Conservation (phyloP, 441 rosid genomes). For the Mallotus repandus region DNA sequence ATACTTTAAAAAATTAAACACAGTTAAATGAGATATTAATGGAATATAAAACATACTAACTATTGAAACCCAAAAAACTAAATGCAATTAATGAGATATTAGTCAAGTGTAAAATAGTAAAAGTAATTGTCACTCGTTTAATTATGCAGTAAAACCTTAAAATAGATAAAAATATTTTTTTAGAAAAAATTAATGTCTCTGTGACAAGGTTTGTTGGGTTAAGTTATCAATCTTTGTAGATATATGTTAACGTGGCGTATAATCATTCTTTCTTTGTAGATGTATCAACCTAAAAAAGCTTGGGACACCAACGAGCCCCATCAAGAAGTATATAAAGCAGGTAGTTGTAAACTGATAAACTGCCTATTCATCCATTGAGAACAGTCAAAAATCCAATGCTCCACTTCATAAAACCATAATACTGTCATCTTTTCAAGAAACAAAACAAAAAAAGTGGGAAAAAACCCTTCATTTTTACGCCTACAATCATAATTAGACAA, state of each 20-base stretch:
- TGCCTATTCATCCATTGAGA: constrained; percentile 38
- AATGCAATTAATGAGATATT: no score
- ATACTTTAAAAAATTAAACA: no score
- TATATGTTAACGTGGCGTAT: constrained; percentile 49
- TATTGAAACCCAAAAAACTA: no score
- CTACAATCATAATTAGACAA: neutral
- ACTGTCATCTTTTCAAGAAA: constrained; percentile 15
- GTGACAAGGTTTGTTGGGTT: constrained; percentile 51
- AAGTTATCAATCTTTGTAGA: constrained; percentile 49
- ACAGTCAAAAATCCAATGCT: constrained; percentile 42
- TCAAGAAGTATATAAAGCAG: constrained; percentile 15
- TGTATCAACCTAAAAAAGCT: constrained; percentile 24
- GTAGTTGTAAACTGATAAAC: constrained; percentile 70
- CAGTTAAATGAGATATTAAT: no score
- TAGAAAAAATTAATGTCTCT: neutral
- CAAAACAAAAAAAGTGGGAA: neutral
- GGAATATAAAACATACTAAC: no score
- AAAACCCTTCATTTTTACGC: neutral
- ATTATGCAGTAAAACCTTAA: no score
- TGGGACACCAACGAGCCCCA: no score
- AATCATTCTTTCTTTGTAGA: constrained; percentile 36
- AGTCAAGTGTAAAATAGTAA: no score
- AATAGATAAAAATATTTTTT: no score
- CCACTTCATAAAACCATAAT: constrained; percentile 19
- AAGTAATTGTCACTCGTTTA: no score